Conservation (phyloP, 352 stramenopile genomes). For the Phytophthora hibernalis region DNA sequence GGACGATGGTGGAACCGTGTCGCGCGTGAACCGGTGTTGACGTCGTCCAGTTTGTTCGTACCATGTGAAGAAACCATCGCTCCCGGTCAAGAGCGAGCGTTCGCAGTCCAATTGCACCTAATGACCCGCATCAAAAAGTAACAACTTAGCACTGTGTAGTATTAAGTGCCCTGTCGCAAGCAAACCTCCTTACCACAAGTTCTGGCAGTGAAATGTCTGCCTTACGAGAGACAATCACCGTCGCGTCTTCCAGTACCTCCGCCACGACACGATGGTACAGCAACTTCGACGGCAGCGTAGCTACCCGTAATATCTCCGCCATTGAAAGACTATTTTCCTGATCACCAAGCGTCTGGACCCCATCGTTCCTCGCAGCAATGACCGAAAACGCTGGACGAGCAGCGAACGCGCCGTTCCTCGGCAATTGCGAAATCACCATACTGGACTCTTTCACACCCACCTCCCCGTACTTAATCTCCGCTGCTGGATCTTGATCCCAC, state of each 20-base stretch:
- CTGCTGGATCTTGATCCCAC: constrained; percentile 25
- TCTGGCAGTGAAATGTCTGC: constrained; percentile 13
- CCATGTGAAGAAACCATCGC: constrained; percentile 59
- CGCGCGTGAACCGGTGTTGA: constrained; percentile 64
- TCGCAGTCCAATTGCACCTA: constrained; percentile 30
- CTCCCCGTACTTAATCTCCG: constrained; percentile 36
- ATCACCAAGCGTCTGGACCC: constrained; percentile 1
- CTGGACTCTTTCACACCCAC: constrained; percentile 3
- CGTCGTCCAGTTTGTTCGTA: constrained; percentile 40
- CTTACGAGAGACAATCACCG: constrained; percentile 43
- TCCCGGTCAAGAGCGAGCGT: constrained; percentile 27
- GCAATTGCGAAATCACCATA: constrained; percentile 32
- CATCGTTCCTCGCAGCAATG: constrained; percentile 35
- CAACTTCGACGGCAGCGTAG: constrained; percentile 43
- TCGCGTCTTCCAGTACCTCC: constrained; percentile 40
- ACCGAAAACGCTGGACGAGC: constrained; percentile 56
- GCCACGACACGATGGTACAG: constrained; percentile 51
- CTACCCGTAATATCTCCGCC: constrained; percentile 51
- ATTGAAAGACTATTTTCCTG: constrained; percentile 30
- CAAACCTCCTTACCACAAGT: constrained; percentile 30
- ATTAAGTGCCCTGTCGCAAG: background rate
- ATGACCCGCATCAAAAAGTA: background rate
- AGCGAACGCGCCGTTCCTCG: constrained; percentile 50
- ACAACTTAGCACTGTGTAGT: background rate
- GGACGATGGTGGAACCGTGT: constrained; percentile 59